Evolutionary conservation across 2,329 filamentous ascomycete species (phyloP).

Genomic region (Neocatenulostroma microsporum): DNA sequence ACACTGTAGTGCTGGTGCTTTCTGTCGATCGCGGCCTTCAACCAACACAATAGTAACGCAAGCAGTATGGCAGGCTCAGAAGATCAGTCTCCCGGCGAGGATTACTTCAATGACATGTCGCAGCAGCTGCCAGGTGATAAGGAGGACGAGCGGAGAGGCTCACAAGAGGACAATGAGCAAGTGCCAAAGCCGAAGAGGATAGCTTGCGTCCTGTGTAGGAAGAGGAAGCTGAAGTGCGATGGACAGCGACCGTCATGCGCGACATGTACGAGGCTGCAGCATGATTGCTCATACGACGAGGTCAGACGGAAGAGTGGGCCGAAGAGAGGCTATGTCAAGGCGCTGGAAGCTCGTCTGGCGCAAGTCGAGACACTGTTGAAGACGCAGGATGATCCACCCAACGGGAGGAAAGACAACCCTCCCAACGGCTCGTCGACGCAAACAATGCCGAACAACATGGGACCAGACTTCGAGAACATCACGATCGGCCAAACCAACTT

Average conservation of each 20-base stretch:
- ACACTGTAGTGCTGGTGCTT: no score
- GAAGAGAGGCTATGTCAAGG: slow-evolving; percentile 90
- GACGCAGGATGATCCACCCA: slow-evolving; percentile 47
- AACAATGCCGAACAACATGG: slow-evolving; percentile 7
- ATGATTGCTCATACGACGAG: slow-evolving; percentile 86
- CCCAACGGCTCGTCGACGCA: slow-evolving; percentile 1
- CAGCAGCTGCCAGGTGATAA: slow-evolving; percentile 32
- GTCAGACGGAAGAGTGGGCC: slow-evolving; percentile 89
- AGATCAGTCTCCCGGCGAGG: slow-evolving; percentile 23
- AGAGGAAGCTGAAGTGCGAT: slow-evolving; percentile 86
- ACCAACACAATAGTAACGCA: no score
- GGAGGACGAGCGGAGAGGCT: slow-evolving; percentile 32
- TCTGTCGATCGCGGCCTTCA: no score
- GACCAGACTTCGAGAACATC: slow-evolving; percentile 16
- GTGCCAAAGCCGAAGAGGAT: slow-evolving; percentile 63
- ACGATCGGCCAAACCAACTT: slow-evolving; percentile 7
- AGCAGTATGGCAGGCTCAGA: slow-evolving; percentile 16
- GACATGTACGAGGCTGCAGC: slow-evolving; percentile 77
- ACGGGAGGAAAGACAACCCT: slow-evolving; percentile 4
- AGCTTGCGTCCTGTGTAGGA: slow-evolving; percentile 88
- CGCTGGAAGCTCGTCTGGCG: slow-evolving; percentile 73
- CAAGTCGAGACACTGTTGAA: slow-evolving; percentile 90
- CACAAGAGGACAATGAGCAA: slow-evolving; percentile 38
- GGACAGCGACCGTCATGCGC: slow-evolving; percentile 76
- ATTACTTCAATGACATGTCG: slow-evolving; percentile 52